Base-by-base conservation (phyloP, 768 basidiomycete species). In the Suillus placidus region DNA sequence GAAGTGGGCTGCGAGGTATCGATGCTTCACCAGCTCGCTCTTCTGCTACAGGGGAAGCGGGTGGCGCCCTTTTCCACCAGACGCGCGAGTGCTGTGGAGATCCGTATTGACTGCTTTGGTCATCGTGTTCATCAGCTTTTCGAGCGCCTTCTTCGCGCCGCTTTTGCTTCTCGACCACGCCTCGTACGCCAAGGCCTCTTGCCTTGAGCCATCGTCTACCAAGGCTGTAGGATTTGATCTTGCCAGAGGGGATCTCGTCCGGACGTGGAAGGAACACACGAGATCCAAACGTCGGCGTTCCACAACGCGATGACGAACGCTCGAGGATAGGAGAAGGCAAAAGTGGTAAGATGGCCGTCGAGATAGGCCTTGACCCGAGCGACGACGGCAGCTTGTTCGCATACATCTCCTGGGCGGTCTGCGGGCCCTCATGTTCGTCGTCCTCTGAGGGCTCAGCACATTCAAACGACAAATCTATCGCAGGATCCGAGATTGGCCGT, bases 221-320 rank as follows among this genome's bases (percentile, higher is more conserved):
- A 43, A 62, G 63, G 3, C 60, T 61, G 9, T 64, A 38, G 4
- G 67, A 68, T 52, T 71, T 72, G 6, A 45, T 37, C 40, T 67
- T 68, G 14, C 63, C 43, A 51, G 57, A 67, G 12, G 65, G 68
- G 10, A 76, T 62, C 12, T 76, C 74, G 47, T 77, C 73, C 2
- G 70, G 71, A 60, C 67, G 71, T 12, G 75, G 75, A 7, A 78
- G 45, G 18, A 61, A 42, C n/a, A 67, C 79, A 40, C 81, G 80
- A 1, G 87, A 88, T 16, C 87, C 88, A 68, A 88, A 87, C 1
- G 87, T 87, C 12, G 87, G 87, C 4, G 87, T 87, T 12, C 83
- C 85, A 66, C 86, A 88, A 45, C 86, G 78, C 4, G 86, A 87
- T 45, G 78, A 81, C 26, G 82, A 79, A 26, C 81, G 80, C 54